Conservation (phyloP, 345 rosid species). For the Camelina neglecta region DNA sequence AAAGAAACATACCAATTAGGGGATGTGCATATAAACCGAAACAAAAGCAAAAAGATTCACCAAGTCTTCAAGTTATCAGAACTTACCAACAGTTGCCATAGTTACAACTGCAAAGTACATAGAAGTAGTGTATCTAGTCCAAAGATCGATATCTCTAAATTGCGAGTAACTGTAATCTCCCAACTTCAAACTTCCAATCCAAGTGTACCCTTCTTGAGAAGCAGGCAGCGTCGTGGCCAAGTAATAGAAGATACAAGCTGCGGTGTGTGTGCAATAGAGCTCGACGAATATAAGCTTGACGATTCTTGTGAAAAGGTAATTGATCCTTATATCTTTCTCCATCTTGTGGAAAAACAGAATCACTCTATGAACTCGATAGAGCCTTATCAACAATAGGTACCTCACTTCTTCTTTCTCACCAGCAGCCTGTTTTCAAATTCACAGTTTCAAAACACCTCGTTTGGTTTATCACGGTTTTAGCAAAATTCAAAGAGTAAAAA, state of each 20-base stretch:
- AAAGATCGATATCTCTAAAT: conserved; percentile 76
- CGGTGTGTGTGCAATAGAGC: conserved; percentile 87
- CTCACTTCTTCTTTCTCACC: conserved; percentile 73
- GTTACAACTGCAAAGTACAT: conserved; percentile 87
- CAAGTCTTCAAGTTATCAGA: background rate
- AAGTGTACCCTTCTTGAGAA: conserved; percentile 77
- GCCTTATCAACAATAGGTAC: conserved; percentile 76
- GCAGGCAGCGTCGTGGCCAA: conserved; percentile 86
- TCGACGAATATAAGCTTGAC: conserved; percentile 87
- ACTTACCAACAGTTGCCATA: conserved; percentile 89
- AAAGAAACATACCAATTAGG: background rate
- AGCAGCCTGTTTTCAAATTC: conserved; percentile 49
- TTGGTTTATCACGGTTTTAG: background rate
- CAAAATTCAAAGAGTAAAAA: background rate
- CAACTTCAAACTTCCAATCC: conserved; percentile 90
- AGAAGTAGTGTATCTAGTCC: conserved; percentile 76
- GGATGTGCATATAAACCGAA: background rate
- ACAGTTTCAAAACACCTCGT: background rate
- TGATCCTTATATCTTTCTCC: conserved; percentile 87
- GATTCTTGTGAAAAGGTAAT: conserved; percentile 77
- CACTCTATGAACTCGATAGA: conserved; percentile 64
- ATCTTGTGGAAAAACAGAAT: conserved; percentile 67
- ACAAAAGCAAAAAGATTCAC: background rate
- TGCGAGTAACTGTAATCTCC: conserved; percentile 65
- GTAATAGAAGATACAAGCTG: conserved; percentile 91